Conservation (phyloP, 345 rosid genomes). For the Leavenworthia alabamica region DNA sequence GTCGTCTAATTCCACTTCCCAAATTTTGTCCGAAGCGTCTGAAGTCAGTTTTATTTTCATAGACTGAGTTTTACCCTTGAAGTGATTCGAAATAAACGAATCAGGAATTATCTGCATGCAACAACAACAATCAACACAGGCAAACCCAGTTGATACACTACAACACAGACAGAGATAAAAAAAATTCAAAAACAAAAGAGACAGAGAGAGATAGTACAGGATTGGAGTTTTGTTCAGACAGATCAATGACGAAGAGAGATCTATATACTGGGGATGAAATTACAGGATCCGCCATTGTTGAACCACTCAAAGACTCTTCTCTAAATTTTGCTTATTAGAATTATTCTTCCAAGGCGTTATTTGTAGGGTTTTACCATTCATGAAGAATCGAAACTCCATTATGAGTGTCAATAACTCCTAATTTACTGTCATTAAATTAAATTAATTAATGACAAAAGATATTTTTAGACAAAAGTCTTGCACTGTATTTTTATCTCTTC, state of each 20-base stretch:
- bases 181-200: too few species aligned
- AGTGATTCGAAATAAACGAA: slow-evolving; percentile 3
- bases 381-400: too few species aligned
- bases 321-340: background rate
- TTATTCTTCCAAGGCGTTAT: background rate
- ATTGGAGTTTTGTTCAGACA: slow-evolving; percentile 16
- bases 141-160: background rate
- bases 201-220: slow-evolving; percentile 9
- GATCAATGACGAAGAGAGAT: slow-evolving; percentile 13
- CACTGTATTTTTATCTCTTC: background rate
- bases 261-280: background rate
- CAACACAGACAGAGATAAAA: background rate
- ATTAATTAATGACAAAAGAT: background rate
- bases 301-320: background rate
- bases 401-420: background rate
- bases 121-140: background rate
- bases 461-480: background rate
- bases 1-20: slow-evolving; percentile 20
- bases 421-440: background rate
- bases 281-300: slow-evolving; percentile 14
- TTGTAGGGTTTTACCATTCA: too few species aligned
- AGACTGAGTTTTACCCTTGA: background rate
- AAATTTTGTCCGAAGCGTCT: slow-evolving; percentile 5
- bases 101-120: slow-evolving; percentile 21
- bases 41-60: slow-evolving; percentile 21